Base-by-base conservation (phyloP, 2,329 filamentous ascomycete species). In the Epichloe bromicola region DNA sequence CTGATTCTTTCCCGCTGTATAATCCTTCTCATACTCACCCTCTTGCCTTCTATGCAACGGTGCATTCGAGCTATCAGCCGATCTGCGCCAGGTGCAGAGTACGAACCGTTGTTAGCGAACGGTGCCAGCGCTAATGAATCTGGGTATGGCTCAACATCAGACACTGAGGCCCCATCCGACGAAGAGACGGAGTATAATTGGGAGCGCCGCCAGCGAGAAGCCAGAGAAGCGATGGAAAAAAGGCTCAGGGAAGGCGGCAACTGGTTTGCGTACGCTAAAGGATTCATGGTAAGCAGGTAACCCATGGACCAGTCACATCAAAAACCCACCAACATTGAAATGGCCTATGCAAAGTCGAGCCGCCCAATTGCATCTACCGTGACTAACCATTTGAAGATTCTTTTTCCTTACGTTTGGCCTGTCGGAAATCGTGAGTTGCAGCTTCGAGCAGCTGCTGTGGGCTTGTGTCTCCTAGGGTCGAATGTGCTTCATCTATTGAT, bases 331-430 rank as follows among this genome's bases (percentile, higher is more conserved):
- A 30, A 30, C 30, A 30, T 30, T 30, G 30, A 30, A 30, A 30
- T 11, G 30, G 2, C 30, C 1, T 10, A 30, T 30, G 30, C 30
- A 30, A 30, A 11, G 30, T 30, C 30, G 30, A 4, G 8, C 30
- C 30, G 30, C 30, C 30, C 3, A 10, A 15, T 1, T 39, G 41
- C 23, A 11, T n/a, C 6, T 23, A 17, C 20, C 8, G 15, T 30
- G 7, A 11, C 52, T 53, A 11, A 53, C 34, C 8, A 12, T 10
- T n/a, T n/a, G 14, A 51, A 83, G 79, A 69, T 91, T 37, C 84
- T 95, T 63, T 71, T 90, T 30, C 87, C 86, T 0, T 86, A 88
- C 60, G 72, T 95, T 19, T 90, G 86, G 80, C 88, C 89, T 1
- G 75, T 79, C 48, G 76, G 82, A 41, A 78, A 85, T 59, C 75